Conservation (phyloP, 2,329 filamentous ascomycete genomes). For the Calonectria fujianensis region DNA sequence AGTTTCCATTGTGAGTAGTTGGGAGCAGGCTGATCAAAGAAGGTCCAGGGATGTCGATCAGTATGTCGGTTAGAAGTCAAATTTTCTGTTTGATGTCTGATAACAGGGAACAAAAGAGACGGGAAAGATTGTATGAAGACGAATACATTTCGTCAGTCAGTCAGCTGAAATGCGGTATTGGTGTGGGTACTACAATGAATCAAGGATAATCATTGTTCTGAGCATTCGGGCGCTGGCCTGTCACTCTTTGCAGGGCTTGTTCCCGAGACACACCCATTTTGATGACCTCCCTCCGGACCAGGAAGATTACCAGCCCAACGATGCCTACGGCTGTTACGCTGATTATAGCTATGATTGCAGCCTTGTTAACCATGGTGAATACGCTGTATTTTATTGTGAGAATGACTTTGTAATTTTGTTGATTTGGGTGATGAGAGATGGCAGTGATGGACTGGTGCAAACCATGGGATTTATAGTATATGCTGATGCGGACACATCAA, state of each 20-base stretch:
- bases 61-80: neutral
- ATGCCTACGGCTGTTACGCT: neutral
- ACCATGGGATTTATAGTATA: neutral
- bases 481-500: neutral
- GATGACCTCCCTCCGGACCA: neutral
- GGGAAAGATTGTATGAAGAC: neutral
- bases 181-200: neutral
- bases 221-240: neutral
- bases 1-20: neutral
- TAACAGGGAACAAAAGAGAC: neutral
- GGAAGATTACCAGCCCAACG: neutral
- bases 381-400: neutral
- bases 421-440: neutral
- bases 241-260: neutral
- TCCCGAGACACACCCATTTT: neutral
- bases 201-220: neutral
- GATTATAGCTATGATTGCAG: neutral
- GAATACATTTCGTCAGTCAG: neutral
- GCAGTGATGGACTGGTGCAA: neutral
- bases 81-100: neutral
- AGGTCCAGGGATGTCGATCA: neutral
- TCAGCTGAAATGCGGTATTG: neutral
- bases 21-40: neutral
- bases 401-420: neutral
- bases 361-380: neutral